Evolutionary conservation across 495 filamentous ascomycete genomes (phyloP).

Genomic region (Chaetomidium leptoderma): DNA sequence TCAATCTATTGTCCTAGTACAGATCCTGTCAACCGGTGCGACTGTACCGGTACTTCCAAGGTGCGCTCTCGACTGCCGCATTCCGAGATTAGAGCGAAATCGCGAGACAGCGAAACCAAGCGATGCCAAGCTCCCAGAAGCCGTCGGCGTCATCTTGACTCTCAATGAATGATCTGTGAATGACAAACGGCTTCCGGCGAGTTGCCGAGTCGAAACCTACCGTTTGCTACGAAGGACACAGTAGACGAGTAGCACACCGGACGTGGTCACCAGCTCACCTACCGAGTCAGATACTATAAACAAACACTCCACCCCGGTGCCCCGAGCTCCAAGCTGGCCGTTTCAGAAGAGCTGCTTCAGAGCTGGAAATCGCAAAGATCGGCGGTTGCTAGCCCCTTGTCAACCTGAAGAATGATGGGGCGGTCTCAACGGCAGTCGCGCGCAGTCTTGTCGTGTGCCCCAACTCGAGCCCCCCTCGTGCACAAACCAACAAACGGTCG

Average conservation of each 20-base stretch:
- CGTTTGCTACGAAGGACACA: too few species aligned
- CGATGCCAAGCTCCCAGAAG: constrained; percentile 1
- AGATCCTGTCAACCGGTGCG: too few species aligned
- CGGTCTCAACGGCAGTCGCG: background rate
- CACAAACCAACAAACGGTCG: constrained; percentile 4
- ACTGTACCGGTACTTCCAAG: too few species aligned
- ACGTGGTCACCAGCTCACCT: too few species aligned
- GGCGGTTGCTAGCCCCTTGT: background rate
- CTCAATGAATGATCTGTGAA: background rate
- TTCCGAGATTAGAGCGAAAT: constrained; percentile 14
- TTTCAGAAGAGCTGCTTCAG: background rate
- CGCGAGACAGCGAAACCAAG: constrained; percentile 5
- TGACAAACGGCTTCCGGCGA: background rate
- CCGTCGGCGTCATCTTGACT: background rate
- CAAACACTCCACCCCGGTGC: too few species aligned
- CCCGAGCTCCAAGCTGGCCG: background rate
- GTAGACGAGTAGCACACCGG: too few species aligned
- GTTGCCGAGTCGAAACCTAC: background rate
- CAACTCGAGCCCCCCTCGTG: too few species aligned
- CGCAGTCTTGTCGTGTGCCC: too few species aligned
- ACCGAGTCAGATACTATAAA: too few species aligned
- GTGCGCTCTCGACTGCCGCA: background rate
- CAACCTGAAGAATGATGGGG: background rate
- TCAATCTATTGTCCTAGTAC: background rate
- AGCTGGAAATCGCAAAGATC: constrained; percentile 5